Percentiles rank a stretch among this genome's conserved stretches.
Conservation (phyloP, 2,329 filamentous ascomycete species). For the Sphaerulina vaccinii region DNA sequence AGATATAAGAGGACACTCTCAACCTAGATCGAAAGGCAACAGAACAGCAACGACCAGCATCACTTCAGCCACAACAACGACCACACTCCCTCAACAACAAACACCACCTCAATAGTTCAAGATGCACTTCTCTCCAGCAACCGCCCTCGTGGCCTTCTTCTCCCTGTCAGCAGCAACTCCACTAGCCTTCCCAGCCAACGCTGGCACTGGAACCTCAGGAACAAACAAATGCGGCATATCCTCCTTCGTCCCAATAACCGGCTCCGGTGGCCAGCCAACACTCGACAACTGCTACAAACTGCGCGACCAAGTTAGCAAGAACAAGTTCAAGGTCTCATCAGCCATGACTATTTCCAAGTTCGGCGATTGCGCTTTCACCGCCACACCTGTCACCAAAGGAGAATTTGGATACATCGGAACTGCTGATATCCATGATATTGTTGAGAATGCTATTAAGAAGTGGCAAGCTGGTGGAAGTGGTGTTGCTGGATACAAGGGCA, state of each 20-base stretch:
- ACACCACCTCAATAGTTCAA: not conserved
- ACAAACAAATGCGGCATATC: slow-evolving; percentile 5
- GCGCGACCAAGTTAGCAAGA: slow-evolving; percentile 1
- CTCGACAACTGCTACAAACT: slow-evolving; percentile 10
- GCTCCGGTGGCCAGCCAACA: not conserved
- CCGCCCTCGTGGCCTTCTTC: not conserved
- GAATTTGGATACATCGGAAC: not conserved
- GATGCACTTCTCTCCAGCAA: slow-evolving; percentile 1
- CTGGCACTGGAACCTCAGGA: not conserved
- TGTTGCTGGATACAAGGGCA: not conserved
- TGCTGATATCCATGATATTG: slow-evolving; percentile 5
- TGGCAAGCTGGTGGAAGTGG: not conserved
- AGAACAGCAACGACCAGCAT: not conserved
- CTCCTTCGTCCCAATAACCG: not conserved
- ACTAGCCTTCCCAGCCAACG: not conserved
- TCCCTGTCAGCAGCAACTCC: not conserved
- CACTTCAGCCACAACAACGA: not conserved
- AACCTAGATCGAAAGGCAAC: not conserved
- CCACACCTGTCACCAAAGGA: not conserved
- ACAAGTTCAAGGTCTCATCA: not conserved
- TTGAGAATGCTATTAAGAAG: not conserved
- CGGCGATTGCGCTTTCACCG: slow-evolving; percentile 3
- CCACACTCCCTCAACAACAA: not conserved
- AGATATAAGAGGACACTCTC: not conserved
- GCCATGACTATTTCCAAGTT: not conserved